Base-by-base conservation (phyloP, 805 yeast species). In the Candida fluviatilis region DNA sequence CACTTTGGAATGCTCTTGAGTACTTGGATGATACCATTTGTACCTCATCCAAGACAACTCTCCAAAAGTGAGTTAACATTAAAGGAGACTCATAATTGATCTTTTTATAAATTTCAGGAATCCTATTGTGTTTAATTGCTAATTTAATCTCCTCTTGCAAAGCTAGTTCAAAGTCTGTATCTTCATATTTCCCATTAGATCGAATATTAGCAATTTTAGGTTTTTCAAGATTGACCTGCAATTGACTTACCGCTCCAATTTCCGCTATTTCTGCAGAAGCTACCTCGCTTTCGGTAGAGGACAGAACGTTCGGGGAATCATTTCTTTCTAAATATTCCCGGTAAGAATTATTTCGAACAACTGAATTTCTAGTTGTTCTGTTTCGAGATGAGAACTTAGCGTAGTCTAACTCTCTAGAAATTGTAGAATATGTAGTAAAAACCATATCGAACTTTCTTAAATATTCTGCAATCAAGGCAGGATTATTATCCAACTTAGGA, bases 31-130 rank as follows among this genome's bases (percentile, higher is more conserved):
- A 80, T 3, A 93, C 84, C 90, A 90, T 85, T 60, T 93, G 99
- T 1, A 87, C 98, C 57, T 93, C 99, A 63, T 93, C 99, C 27
- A 93, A 62, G 0, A 91, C 75, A 2, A 93, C 84, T 38, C 99
- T 69, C 88, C 95, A 87, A 58, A 91, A 93, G 48, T 91, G 88
- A 8, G 84, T 60, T 31, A 84, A 63, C 60, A 88, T 83, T 16
- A 93, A 63, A 0, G 97, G 96, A 0, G 96, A 87, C 2, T 87
- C 79, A 51, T 82, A 81, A 49, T 81, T 84, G 39, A 48, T 43
- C 16, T 40, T 43, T 11, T 42, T 43, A 31, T 57, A 54, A 6
- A 49, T 45, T 14, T 51, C 45, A 3, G 60, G 54, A 2, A 48
- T 41, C 23, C 45, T 40, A 41, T 57, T 62, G 41, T 62, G 67